Evolutionary conservation across 768 basidiomycete species (phyloP), one percentile per base, ranked within the genome.

Genomic region (Podaxis mareebaensis): DNA sequence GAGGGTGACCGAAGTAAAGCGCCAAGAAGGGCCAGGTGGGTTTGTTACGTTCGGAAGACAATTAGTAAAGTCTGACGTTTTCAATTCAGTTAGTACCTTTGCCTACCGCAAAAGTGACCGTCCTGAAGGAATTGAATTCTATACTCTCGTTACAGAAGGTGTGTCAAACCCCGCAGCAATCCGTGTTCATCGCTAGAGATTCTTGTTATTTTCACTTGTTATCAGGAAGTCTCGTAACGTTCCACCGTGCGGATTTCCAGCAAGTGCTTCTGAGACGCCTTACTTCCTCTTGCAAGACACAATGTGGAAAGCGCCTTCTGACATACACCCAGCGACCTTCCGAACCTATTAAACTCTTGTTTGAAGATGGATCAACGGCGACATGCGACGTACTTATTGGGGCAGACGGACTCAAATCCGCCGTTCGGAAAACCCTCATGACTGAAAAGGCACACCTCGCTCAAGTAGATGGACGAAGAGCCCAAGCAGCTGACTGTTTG

Each of bases 201-300:
- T 58, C 68, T 63, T 66, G 40, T 56, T 63, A 49, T 66, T 39
- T 28, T 65, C 51, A 28, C 28, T 51, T 59, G 24, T 54, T 33
- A 42, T 44, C 69, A 87, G 85, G 85, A n/a, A 73, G 74, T 61
- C 59, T 85, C 64, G 76, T 85, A 65, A 72, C 74, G 63, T 78
- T 91, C 65, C 89, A 90, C 72, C 85, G 90, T 15, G 80, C 88
- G 24, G 87, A 90, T 67, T 89, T 91, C 67, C 88, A 90, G 61
- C 72, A 76, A 22, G 81, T 80, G 1, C 78, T 92, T 59, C 77
- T 91, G 8, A 72, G 75, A 46, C 76, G 77, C 61, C 72, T 90
- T 30, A 76, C 83, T 0, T 68, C 78, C 15, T 74, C 78, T 3
- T 83, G 79, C 68, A 77, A 74, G 54, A 77, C 81, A 4, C 76